phyloP scores from a whole-genome alignment of 139 green algal genomes.

The Coelastrella sp. region DNA sequence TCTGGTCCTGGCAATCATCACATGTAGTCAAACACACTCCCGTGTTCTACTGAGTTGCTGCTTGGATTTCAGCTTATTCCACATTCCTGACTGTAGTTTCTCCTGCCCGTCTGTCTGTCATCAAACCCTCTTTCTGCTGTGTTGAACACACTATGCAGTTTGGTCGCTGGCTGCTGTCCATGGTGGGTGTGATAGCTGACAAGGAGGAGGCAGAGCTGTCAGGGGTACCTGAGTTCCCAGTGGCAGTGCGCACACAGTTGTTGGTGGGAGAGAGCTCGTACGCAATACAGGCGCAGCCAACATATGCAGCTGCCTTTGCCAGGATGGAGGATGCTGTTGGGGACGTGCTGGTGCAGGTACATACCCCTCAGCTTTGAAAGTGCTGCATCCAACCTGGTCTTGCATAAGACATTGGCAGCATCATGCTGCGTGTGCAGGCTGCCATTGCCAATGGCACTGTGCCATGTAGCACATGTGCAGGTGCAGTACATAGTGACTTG shows the following conservation, averaged over 20 bases:
- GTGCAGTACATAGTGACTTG: too few relatives aligned
- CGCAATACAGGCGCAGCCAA: conserved; percentile 46
- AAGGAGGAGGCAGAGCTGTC: background rate
- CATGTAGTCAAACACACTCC: too few relatives aligned
- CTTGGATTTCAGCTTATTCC: background rate
- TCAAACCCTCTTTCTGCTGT: background rate
- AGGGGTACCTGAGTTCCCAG: conserved; percentile 55
- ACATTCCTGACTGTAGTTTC: background rate
- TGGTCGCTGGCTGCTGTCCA: conserved; percentile 3
- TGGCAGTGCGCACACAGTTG: conserved; percentile 60
- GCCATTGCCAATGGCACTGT: background rate
- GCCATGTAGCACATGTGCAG: background rate
- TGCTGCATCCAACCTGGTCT: too few relatives aligned
- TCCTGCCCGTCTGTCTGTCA: background rate
- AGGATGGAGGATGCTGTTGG: background rate
- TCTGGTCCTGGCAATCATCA: background rate
- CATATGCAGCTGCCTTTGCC: conserved; percentile 35
- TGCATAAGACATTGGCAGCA: background rate
- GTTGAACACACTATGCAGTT: background rate
- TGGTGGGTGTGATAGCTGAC: conserved; percentile 24
- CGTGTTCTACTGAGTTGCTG: too few relatives aligned
- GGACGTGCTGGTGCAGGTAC: conserved; percentile 39
- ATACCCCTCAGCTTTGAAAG: background rate
- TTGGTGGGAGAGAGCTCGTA: conserved; percentile 50
- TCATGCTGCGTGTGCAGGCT: background rate